Evolutionary conservation across 2,329 filamentous ascomycete species (phyloP).

Genomic region (Venturia effusa): DNA sequence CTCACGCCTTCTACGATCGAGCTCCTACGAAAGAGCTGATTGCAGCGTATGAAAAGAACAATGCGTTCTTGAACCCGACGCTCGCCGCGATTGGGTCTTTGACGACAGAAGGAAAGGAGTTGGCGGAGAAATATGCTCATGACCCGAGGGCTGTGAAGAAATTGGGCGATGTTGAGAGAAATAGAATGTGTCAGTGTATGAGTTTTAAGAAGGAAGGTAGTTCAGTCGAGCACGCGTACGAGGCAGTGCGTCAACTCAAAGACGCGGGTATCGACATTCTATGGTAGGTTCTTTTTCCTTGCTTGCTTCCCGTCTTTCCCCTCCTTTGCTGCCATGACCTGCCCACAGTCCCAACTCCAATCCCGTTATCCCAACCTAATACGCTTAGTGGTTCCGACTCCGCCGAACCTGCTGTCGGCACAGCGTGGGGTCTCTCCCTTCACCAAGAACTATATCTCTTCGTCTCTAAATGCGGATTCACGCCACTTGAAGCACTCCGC

Average conservation of each 20-base stretch:
- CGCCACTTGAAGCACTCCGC: conserved; percentile 29
- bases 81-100: conserved; percentile 29
- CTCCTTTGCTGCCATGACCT: not conserved
- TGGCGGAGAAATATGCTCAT: conserved; percentile 30
- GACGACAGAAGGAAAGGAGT: conserved; percentile 28
- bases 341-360: not conserved
- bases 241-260: conserved; percentile 29
- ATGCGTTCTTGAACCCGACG: conserved; percentile 33
- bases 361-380: not conserved
- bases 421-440: conserved; percentile 31
- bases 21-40: conserved; percentile 28
- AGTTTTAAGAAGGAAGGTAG: conserved; percentile 21
- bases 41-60: conserved; percentile 31
- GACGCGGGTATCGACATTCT: conserved; percentile 31
- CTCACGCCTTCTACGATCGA: conserved; percentile 32
- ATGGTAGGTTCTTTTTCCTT: conserved; percentile 20
- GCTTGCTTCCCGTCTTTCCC: not conserved
- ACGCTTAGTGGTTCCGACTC: conserved; percentile 29
- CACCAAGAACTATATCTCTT: conserved; percentile 33
- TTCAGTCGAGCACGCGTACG: conserved; percentile 31
- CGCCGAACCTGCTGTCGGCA: conserved; percentile 32
- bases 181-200: conserved; percentile 32
- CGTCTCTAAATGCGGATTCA: conserved; percentile 32
- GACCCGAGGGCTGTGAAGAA: conserved; percentile 25
- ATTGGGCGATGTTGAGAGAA: conserved; percentile 23